phyloP scores from a whole-genome alignment of 1,284 basidiomycete genomes.

The Sphagnurus paluster region DNA sequence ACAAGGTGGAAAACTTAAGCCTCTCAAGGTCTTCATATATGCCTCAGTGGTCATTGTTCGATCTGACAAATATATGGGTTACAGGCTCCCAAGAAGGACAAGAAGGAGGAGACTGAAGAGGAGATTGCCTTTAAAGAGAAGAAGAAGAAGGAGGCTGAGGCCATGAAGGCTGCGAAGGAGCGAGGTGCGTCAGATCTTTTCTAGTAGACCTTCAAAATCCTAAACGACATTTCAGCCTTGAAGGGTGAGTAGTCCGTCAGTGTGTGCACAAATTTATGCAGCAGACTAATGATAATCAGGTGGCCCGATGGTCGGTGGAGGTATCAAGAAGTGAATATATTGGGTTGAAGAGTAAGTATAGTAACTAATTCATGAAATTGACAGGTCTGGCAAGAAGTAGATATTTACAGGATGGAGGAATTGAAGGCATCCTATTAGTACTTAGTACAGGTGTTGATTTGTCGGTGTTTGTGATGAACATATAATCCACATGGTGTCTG shows the following conservation, averaged over 20 bases:
- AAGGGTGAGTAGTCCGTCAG: conserved; percentile 49
- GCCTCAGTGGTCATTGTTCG: conserved; percentile 5
- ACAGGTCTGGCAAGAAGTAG: conserved; percentile 78
- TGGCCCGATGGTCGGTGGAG: conserved; percentile 63
- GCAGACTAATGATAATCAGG: conserved; percentile 36
- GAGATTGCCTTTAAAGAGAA: conserved; percentile 71
- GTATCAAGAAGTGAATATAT: conserved; percentile 76
- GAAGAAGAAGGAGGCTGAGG: conserved; percentile 70
- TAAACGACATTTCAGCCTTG: conserved; percentile 40
- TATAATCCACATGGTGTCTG: conserved; percentile 19
- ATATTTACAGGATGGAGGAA: neutral
- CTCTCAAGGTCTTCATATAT: conserved; percentile 41
- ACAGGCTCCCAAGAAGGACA: conserved; percentile 78
- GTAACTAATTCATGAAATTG: conserved; percentile 17
- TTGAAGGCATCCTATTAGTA: too few relatives aligned
- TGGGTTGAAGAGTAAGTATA: conserved; percentile 7
- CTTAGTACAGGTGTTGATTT: too few relatives aligned
- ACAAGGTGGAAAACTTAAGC: conserved; percentile 82
- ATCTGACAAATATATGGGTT: conserved; percentile 11
- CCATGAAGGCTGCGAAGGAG: conserved; percentile 64
- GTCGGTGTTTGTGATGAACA: conserved; percentile 23
- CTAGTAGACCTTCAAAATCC: neutral
- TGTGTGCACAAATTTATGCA: neutral
- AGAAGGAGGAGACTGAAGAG: conserved; percentile 70
- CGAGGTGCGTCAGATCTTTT: conserved; percentile 54